Base-by-base conservation (phyloP, 2,329 filamentous ascomycete species). In the Cladosporium sp. region DNA sequence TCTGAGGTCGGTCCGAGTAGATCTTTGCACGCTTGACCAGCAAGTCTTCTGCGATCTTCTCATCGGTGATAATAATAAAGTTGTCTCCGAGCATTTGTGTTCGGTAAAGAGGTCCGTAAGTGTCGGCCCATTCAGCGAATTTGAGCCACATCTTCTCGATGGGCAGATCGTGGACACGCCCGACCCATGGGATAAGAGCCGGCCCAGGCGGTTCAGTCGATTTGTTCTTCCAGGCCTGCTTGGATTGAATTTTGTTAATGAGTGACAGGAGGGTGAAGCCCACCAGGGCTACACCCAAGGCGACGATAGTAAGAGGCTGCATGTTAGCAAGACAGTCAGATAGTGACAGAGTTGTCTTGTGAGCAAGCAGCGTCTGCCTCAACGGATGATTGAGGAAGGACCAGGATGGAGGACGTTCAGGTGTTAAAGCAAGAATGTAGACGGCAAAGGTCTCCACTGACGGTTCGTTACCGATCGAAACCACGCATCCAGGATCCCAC, bases 141-240 rank as follows among this genome's bases (percentile, higher is more conserved):
- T 82, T 82, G 61, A 81, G 64, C 80, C 80, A 83, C 76, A 78
- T 78, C 64, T 71, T 74, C 36, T 77, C 61, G 62, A 78, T 77
- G 2, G 78, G 77, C 10, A 80, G 67, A 58, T 80, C 77, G 60
- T 79, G 77, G 55, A 79, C 71, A 2, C 71, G 69, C 42, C 71
- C 71, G 45, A 73, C 59, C 59, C 64, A 71, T 35, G 71, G 71
- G 3, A 73, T 55, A 44, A 75, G 64, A 9, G 67, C 65, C 17
- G 76, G 76, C 12, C 76, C 76, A 35, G 76, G 75, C 48, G 68
- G 65, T 51, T 70, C 68, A 19, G 62, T 67, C n/a, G 65, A 59
- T 58, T 66, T 67, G 57, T 66, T 64, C 58, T 73, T 68, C 74
- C 71, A 68, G 52, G 64, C 67, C 68, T 58, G 64, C 58, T 61